Percentiles rank a stretch among this genome's conserved stretches.
phyloP scores from a whole-genome alignment of 2,329 filamentous ascomycete species.

The Diaporthe destruens region DNA sequence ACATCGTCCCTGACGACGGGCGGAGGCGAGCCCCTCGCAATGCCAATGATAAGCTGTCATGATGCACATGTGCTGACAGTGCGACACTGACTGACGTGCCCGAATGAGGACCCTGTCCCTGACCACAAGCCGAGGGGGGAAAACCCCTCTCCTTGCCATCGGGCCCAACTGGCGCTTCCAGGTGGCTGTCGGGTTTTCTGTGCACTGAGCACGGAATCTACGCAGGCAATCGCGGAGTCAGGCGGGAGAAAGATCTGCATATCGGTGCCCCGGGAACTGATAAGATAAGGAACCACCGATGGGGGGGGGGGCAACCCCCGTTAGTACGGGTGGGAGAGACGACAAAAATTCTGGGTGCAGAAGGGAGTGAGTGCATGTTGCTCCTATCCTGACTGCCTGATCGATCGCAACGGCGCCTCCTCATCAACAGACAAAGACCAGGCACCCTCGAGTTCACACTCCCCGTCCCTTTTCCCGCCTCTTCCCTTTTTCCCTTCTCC shows the following conservation, averaged over 20 bases:
- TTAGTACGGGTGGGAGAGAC: neutral
- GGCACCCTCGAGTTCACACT: conserved; percentile 5
- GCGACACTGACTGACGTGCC: neutral
- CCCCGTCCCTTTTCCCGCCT: neutral
- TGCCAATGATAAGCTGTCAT: conserved; percentile 32
- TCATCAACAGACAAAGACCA: conserved; percentile 1
- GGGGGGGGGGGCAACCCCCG: conserved; percentile 28
- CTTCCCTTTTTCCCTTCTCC: too few species aligned
- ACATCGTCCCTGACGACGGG: neutral
- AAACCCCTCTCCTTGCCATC: neutral
- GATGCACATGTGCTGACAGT: conserved; percentile 18
- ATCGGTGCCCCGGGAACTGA: neutral
- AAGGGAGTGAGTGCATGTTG: neutral
- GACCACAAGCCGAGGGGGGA: neutral
- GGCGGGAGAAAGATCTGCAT: conserved; percentile 10
- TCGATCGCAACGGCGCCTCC: neutral
- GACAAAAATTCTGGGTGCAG: conserved; percentile 6
- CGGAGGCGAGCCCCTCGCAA: conserved; percentile 9
- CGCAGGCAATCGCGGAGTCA: neutral
- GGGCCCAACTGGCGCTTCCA: neutral
- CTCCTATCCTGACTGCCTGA: neutral
- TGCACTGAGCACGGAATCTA: too few species aligned
- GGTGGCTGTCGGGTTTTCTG: neutral
- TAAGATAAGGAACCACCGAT: conserved; percentile 18
- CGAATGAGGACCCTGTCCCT: neutral